phyloP scores from a whole-genome alignment of 2,329 filamentous ascomycete species.

The Fusarium concolor region DNA sequence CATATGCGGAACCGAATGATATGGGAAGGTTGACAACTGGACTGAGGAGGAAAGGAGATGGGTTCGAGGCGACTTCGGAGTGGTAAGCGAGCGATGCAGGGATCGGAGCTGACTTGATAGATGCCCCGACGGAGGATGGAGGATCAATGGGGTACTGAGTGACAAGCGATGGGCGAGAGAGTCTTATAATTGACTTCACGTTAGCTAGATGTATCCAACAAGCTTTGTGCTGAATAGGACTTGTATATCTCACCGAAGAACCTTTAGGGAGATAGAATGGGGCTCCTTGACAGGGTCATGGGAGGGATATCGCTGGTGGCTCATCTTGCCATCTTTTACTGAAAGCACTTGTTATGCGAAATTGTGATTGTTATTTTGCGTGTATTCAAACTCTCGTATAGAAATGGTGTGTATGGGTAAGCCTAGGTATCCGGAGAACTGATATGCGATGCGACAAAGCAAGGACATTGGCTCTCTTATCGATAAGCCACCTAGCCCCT shows the following conservation, averaged over 20 bases:
- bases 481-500: conserved; percentile 27
- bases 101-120: conserved; percentile 54
- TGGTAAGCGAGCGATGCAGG: conserved; percentile 81
- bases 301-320: conserved; percentile 68
- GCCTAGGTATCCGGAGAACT: not conserved
- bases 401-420: not conserved
- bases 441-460: conserved; percentile 12
- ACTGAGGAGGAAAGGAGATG: conserved; percentile 68
- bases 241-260: conserved; percentile 66
- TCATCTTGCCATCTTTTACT: conserved; percentile 56
- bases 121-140: conserved; percentile 56
- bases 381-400: not conserved
- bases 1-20: conserved; percentile 93
- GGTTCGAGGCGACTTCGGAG: conserved; percentile 58
- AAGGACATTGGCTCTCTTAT: conserved; percentile 21
- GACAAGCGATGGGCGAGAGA: conserved; percentile 84
- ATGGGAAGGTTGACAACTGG: conserved; percentile 85
- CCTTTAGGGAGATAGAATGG: conserved; percentile 83
- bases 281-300: conserved; percentile 76
- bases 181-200: conserved; percentile 58
- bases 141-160: conserved; percentile 73
- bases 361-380: not conserved
- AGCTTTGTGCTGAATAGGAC: not conserved
- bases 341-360: not conserved
- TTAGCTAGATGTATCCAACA: conserved; percentile 8